A percentile compares a stretch with the other conserved stretches of the same genome.
These are phyloP conservation scores for Nakazawaea laoshanensis DNA, from an alignment of 805 yeast species.

Conservation along the genomic window DNA sequence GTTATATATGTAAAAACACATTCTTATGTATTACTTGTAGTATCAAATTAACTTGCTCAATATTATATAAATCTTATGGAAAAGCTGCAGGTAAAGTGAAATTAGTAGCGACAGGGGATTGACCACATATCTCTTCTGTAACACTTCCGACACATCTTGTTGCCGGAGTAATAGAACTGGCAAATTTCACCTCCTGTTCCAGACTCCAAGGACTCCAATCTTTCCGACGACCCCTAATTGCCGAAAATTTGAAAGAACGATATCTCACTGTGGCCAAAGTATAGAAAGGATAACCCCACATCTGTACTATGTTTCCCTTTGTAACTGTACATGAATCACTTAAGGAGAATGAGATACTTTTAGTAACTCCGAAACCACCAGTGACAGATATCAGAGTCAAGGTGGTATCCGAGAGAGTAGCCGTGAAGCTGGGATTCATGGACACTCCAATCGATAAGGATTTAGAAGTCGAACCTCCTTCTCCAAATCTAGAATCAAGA, in stretches of 20 bases:
- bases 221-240: background rate
- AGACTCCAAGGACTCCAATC: slow-evolving; percentile 6
- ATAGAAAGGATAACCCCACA: slow-evolving; percentile 10
- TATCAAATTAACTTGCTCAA: too few relatives aligned
- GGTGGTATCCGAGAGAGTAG: slow-evolving; percentile 1
- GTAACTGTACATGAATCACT: slow-evolving; percentile 8
- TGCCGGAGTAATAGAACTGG: slow-evolving; percentile 2
- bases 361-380: slow-evolving; percentile 1
- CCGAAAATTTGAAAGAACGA: slow-evolving; percentile 1
- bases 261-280: slow-evolving; percentile 1
- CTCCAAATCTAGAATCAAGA: slow-evolving; percentile 7
- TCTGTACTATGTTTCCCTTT: slow-evolving; percentile 9
- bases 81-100: slow-evolving; percentile 3
- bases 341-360: slow-evolving; percentile 2
- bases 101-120: slow-evolving; percentile 3
- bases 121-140: slow-evolving; percentile 7
- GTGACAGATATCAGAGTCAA: slow-evolving; percentile 1
- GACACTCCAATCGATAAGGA: slow-evolving; percentile 3
- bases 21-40: too few relatives aligned
- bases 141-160: slow-evolving; percentile 9
- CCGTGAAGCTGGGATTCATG: background rate
- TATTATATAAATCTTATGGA: background rate
- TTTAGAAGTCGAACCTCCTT: slow-evolving; percentile 9
- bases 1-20: too few relatives aligned
- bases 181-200: slow-evolving; percentile 2